phyloP scores from a whole-genome alignment of 1,284 basidiomycete species.

The Leucoagaricus sp. region DNA sequence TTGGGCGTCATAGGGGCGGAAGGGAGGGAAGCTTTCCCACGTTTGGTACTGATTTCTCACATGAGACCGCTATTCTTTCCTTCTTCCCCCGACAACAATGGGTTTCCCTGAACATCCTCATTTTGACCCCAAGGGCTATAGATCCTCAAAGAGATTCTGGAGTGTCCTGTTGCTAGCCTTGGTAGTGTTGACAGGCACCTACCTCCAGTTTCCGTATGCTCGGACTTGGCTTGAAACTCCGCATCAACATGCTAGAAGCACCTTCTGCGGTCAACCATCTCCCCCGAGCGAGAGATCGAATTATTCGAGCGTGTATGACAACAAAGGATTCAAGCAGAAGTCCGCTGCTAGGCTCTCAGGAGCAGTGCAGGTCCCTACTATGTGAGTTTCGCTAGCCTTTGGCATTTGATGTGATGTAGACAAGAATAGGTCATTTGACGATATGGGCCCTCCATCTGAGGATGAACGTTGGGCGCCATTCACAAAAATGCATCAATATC shows the following conservation, averaged over 20 bases:
- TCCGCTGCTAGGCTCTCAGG: slow-evolving; percentile 3
- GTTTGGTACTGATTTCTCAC: neutral
- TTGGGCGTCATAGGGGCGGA: too few relatives aligned
- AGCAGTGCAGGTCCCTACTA: slow-evolving; percentile 9
- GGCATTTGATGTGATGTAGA: neutral
- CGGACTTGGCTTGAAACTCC: neutral
- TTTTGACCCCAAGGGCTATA: neutral
- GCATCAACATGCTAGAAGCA: neutral
- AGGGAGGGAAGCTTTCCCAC: neutral
- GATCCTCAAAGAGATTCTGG: neutral
- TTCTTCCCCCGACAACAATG: neutral
- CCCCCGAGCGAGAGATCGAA: slow-evolving; percentile 1
- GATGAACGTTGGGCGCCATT: slow-evolving; percentile 56
- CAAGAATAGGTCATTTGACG: slow-evolving; percentile 38
- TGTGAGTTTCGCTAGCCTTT: neutral
- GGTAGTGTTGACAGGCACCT: neutral
- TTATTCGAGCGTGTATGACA: slow-evolving; percentile 8
- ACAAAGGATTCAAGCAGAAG: neutral
- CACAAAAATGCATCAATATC: slow-evolving; percentile 47
- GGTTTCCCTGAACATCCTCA: neutral
- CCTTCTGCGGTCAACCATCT: neutral
- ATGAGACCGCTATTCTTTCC: neutral
- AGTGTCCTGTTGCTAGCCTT: neutral
- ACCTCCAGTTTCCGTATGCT: neutral
- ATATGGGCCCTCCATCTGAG: slow-evolving; percentile 46